Evolutionary conservation across 169 alveolate species (phyloP).

Genomic region (Plasmodium gaboni): DNA sequence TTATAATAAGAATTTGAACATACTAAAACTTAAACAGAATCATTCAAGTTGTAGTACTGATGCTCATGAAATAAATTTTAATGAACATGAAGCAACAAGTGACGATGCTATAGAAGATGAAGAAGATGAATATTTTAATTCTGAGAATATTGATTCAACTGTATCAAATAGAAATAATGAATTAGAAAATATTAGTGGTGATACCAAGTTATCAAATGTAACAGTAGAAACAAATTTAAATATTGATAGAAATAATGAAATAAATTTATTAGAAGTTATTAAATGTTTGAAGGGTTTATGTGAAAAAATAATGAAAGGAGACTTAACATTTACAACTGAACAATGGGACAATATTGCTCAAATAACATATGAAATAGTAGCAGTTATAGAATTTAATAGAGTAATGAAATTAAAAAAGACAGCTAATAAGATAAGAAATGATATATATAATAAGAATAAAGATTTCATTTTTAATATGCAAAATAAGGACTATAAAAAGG

Average conservation of each 20-base stretch:
- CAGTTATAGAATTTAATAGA: constrained; percentile 43
- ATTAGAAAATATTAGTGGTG: background rate
- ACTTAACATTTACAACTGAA: constrained; percentile 35
- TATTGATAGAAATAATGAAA: constrained; percentile 10
- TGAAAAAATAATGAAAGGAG: constrained; percentile 44
- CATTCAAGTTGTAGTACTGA: constrained; percentile 63
- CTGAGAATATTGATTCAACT: constrained; percentile 7
- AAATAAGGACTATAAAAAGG: background rate
- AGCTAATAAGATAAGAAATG: constrained; percentile 10
- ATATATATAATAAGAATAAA: constrained; percentile 18
- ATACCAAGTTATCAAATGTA: background rate
- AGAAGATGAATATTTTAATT: constrained; percentile 24
- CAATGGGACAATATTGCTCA: constrained; percentile 72
- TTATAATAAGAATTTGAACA: constrained; percentile 20
- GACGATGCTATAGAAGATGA: constrained; percentile 51
- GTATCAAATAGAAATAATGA: background rate
- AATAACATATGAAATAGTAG: constrained; percentile 41
- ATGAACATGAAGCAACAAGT: constrained; percentile 52
- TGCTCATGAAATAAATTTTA: constrained; percentile 45
- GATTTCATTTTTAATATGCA: constrained; percentile 11
- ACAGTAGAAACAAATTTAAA: background rate
- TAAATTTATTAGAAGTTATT: constrained; percentile 44
- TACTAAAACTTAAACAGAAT: constrained; percentile 31
- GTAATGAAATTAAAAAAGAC: constrained; percentile 33
- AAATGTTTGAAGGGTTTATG: constrained; percentile 38